phyloP scores from a whole-genome alignment of 2,329 filamentous ascomycete species.

The Canariomyces notabilis region DNA sequence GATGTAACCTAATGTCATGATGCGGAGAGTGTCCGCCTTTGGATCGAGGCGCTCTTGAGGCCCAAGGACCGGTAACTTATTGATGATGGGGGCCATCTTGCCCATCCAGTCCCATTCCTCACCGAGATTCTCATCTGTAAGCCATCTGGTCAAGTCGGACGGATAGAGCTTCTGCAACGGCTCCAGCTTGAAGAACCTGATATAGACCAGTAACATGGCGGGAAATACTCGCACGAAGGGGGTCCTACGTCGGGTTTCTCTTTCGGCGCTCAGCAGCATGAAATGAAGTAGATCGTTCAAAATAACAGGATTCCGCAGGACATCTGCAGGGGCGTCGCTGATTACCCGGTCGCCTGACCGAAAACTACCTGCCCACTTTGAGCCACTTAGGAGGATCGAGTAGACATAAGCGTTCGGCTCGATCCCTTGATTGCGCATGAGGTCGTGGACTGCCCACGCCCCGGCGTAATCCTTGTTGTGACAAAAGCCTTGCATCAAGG shows the following conservation, averaged over 20 bases:
- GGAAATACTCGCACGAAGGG: constrained; percentile 38
- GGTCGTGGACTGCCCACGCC: constrained; percentile 60
- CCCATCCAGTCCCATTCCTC: constrained; percentile 15
- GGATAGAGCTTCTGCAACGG: constrained; percentile 39
- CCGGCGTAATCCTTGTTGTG: constrained; percentile 57
- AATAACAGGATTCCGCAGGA: constrained; percentile 44
- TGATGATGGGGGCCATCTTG: constrained; percentile 15
- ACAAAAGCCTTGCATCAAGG: constrained; percentile 67
- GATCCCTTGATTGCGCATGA: constrained; percentile 55
- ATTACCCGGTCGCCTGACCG: constrained; percentile 52
- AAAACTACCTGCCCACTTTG: constrained; percentile 54
- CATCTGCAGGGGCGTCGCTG: constrained; percentile 43
- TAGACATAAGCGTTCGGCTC: constrained; percentile 63
- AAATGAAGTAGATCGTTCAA: constrained; percentile 50
- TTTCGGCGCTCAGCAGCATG: constrained; percentile 35
- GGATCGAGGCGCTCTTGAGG: constrained; percentile 30
- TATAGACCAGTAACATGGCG: constrained; percentile 46
- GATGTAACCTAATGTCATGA: constrained; percentile 46
- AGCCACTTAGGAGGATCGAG: constrained; percentile 64
- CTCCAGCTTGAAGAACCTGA: constrained; percentile 42
- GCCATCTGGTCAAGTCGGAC: neutral
- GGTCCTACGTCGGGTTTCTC: constrained; percentile 30
- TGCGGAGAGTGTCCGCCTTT: constrained; percentile 35
- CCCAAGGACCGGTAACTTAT: constrained; percentile 17
- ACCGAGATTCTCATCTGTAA: constrained; percentile 30